phyloP scores from a whole-genome alignment of 257 asterid genomes.

The Nicotiana benthamiana region DNA sequence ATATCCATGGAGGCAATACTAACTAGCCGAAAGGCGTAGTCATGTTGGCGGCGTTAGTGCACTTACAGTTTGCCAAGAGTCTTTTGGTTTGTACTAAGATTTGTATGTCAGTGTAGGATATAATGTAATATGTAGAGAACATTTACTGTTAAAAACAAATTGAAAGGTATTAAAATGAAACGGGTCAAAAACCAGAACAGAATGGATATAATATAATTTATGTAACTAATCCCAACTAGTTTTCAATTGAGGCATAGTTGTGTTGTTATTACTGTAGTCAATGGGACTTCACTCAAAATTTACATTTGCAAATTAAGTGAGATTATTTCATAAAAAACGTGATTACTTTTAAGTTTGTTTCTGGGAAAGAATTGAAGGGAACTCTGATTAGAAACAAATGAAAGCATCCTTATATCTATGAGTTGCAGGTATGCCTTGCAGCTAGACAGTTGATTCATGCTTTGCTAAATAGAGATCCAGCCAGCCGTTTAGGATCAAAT shows the following conservation, averaged over 20 bases:
- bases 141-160: not conserved
- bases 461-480: conserved; percentile 73
- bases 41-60: not conserved
- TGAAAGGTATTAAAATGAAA: not conserved
- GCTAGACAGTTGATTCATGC: conserved; percentile 83
- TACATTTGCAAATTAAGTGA: not conserved
- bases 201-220: not conserved
- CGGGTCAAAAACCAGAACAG: not conserved
- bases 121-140: not conserved
- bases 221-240: not conserved
- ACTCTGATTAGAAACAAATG: not conserved
- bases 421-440: conserved; percentile 57
- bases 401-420: not conserved
- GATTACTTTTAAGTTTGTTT: not conserved
- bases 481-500: conserved; percentile 71
- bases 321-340: not conserved
- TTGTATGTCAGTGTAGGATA: not conserved
- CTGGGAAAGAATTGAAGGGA: not conserved
- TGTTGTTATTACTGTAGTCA: not conserved
- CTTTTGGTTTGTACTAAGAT: not conserved
- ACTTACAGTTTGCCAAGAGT: not conserved
- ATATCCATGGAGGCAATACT: too few relatives aligned
- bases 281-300: not conserved
- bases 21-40: too few relatives aligned
- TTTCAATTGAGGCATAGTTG: not conserved